Evolutionary conservation across 805 yeast genomes (phyloP), one percentile per base, ranked within the genome.

Genomic region (Ogataea angusta): DNA sequence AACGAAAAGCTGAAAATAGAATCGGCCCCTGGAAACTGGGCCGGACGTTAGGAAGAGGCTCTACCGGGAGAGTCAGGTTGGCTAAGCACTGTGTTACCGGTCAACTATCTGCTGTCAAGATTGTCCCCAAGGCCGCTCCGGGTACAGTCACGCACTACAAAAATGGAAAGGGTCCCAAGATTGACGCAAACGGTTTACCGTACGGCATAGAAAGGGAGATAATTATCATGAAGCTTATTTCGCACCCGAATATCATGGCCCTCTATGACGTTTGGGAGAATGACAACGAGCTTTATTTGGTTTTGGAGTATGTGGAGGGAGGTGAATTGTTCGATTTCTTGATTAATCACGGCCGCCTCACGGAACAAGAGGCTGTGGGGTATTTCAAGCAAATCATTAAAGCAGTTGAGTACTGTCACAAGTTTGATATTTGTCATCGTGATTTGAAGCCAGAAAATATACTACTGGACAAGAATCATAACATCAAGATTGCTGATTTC

Each of bases 231-330:
- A 93, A 93, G 65, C 72, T 93, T 30, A 78, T 93, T 33, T 86
- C 93, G 45, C 98, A 93, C 63, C 88, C 95, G 10, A 91, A 93
- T 57, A 93, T 93, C 17, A 80, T 93, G 76, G 85, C 93, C 18
- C 70, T 93, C 28, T 93, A 89, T 60, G 99, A 93, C 59, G 99
- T 93, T 17, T 93, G 98, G 98, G 99, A 93, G 64, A 91, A 95
- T 50, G 82, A 88, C 50, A 88, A 87, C 57, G 96, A 91, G 45
- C 70, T 93, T 42, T 85, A 82, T 54, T 62, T 85, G 49, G 88
- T 85, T 12, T 65, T 85, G 36, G 95, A 85, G 58, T 85, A 84
- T 59, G 91, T 85, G 23, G 90, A 85, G 61, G 91, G 93, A n/a
- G 95, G 95, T 44, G 95, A 85, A 62, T 65, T 85, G 40, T 85